phyloP scores from a whole-genome alignment of 2,329 filamentous ascomycete genomes.

The Sporothrix mexicana region DNA sequence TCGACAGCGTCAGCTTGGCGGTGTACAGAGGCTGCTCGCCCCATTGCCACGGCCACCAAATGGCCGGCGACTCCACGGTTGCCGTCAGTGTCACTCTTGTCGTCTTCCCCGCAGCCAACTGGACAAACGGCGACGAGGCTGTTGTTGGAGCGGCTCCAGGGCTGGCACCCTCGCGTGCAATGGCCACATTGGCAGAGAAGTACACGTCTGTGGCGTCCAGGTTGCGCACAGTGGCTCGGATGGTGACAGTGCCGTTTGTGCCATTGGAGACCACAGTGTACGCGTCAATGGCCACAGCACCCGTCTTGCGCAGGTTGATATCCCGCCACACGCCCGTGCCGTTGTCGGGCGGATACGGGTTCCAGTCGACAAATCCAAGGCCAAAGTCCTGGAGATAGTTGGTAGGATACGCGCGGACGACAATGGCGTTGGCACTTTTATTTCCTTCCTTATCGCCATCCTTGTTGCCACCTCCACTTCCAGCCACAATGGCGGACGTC shows the following conservation, averaged over 20 bases:
- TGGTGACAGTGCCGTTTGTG: slow-evolving; percentile 45
- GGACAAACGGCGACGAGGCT: background rate
- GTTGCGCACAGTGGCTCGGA: slow-evolving; percentile 50
- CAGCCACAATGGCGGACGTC: slow-evolving; percentile 47
- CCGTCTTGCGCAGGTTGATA: slow-evolving; percentile 61
- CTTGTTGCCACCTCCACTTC: slow-evolving; percentile 38
- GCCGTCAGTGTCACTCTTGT: slow-evolving; percentile 35
- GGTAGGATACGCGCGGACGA: slow-evolving; percentile 62
- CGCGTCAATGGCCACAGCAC: slow-evolving; percentile 53
- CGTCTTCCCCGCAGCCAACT: slow-evolving; percentile 33
- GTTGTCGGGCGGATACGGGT: slow-evolving; percentile 65
- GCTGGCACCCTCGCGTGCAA: slow-evolving; percentile 41
- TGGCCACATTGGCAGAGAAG: slow-evolving; percentile 42
- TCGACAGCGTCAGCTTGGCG: slow-evolving; percentile 41
- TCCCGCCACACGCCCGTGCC: slow-evolving; percentile 68
- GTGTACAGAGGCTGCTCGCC: slow-evolving; percentile 52
- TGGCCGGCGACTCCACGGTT: slow-evolving; percentile 37
- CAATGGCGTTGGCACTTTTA: slow-evolving; percentile 56
- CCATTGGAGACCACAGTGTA: slow-evolving; percentile 53
- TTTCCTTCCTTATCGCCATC: too few relatives aligned
- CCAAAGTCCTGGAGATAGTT: slow-evolving; percentile 65
- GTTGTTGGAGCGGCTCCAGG: background rate
- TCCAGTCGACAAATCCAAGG: slow-evolving; percentile 67
- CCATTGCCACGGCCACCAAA: slow-evolving; percentile 69
- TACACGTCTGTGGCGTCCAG: slow-evolving; percentile 48